These are phyloP conservation scores for Rossbeevera mucosa DNA, from an alignment of 768 basidiomycete genomes.

Conservation along the genomic window DNA sequence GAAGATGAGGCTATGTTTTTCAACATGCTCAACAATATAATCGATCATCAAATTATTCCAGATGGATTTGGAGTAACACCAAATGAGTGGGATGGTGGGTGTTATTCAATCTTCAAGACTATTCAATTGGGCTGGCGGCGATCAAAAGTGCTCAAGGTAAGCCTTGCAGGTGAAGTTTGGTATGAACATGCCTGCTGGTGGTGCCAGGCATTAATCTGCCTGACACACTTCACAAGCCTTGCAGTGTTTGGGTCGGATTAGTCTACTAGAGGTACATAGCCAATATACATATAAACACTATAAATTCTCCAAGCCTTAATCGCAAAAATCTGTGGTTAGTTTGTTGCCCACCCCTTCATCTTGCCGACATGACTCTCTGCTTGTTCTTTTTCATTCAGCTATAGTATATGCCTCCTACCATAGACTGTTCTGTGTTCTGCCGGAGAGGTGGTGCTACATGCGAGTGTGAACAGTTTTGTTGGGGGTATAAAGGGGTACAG, in stretches of 20 bases:
- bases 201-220: slow-evolving; percentile 8
- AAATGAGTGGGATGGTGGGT: slow-evolving; percentile 13
- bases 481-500: background rate
- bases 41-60: background rate
- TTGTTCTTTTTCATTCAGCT: background rate
- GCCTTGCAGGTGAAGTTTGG: slow-evolving; percentile 9
- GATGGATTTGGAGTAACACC: slow-evolving; percentile 10
- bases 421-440: background rate
- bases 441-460: background rate
- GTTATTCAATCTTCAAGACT: slow-evolving; percentile 10
- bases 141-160: slow-evolving; percentile 4
- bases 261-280: background rate
- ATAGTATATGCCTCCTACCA: background rate
- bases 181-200: slow-evolving; percentile 7
- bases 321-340: background rate
- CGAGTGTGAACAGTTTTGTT: background rate
- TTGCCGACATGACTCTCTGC: background rate
- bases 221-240: background rate
- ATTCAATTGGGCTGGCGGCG: background rate
- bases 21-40: background rate
- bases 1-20: slow-evolving; percentile 1
- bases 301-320: accelerated
- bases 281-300: background rate
- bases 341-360: background rate
- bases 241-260: no score